Conservation (phyloP, 495 filamentous ascomycete species). For the Tuber indicum region DNA sequence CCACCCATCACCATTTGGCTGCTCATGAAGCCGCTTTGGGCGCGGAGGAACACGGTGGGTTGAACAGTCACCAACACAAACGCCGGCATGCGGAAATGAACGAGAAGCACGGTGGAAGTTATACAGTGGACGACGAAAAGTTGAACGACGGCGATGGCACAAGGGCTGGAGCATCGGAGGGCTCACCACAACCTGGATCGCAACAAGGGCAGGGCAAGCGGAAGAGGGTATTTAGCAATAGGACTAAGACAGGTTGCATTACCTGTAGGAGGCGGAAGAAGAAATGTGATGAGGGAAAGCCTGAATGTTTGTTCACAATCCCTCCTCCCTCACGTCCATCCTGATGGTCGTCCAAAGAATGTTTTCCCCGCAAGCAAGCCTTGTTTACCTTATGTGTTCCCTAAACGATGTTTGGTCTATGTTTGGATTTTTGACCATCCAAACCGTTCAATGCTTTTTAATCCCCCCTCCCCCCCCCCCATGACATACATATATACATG, state of each 20-base stretch:
- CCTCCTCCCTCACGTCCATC: neutral
- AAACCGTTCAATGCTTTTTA: slow-evolving; percentile 2
- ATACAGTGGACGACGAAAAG: slow-evolving; percentile 32
- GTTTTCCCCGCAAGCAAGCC: neutral
- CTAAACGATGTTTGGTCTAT: neutral
- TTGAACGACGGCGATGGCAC: slow-evolving; percentile 28
- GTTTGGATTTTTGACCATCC: neutral
- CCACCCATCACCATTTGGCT: slow-evolving; percentile 37
- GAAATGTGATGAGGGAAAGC: slow-evolving; percentile 95
- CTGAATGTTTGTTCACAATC: slow-evolving; percentile 62
- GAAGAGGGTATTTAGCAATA: slow-evolving; percentile 88
- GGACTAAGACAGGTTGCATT: slow-evolving; percentile 95
- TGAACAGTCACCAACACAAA: slow-evolving; percentile 2
- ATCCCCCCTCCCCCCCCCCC: neutral
- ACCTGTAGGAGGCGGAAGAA: slow-evolving; percentile 94
- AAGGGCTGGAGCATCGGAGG: slow-evolving; percentile 30
- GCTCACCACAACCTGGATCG: slow-evolving; percentile 29
- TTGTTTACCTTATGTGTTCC: neutral
- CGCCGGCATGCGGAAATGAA: neutral
- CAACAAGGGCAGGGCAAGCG: slow-evolving; percentile 43
- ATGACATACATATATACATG: neutral
- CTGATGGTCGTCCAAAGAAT: neutral
- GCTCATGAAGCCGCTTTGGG: slow-evolving; percentile 39
- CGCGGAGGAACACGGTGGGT: slow-evolving; percentile 22
- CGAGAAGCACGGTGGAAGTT: slow-evolving; percentile 28